Evolutionary conservation across 441 rosid genomes (phyloP).

Genomic region (Pelargonium fulgidum): DNA sequence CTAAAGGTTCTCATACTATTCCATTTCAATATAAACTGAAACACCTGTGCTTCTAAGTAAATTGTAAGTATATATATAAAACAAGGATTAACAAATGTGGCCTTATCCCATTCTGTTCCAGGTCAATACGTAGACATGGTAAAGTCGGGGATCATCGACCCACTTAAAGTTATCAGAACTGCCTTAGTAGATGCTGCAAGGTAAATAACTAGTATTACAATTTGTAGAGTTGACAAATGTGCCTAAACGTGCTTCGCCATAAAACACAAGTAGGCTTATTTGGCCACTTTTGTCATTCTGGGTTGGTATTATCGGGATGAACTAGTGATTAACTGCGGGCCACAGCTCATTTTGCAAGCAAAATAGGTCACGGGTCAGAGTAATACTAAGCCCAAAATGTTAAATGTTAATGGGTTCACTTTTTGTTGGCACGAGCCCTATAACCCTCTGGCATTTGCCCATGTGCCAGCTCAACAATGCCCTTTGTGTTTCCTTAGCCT

Average conservation of each 20-base stretch:
- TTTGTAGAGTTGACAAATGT: background rate
- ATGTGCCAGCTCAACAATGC: background rate
- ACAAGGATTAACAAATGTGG: background rate
- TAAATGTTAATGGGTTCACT: no score
- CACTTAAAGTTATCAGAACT: conserved; percentile 78
- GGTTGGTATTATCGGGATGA: no score
- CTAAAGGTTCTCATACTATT: conserved; percentile 50
- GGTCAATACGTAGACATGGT: conserved; percentile 80
- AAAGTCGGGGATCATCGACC: conserved; percentile 78
- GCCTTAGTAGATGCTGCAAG: conserved; percentile 83
- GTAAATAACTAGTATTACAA: conserved; percentile 28
- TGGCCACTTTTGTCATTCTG: background rate
- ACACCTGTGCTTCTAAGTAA: background rate
- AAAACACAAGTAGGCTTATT: no score
- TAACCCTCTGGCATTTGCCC: background rate
- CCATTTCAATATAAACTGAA: background rate
- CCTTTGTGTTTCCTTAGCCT: background rate
- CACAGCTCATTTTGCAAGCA: no score
- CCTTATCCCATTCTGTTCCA: conserved; percentile 22
- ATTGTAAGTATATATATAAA: background rate
- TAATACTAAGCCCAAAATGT: no score
- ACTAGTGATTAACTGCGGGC: no score
- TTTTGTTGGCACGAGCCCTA: no score
- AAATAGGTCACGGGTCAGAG: no score
- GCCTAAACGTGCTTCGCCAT: no score